Evolutionary conservation across 148 eudicot genomes (phyloP).

Genomic region (Simmondsia chinensis): DNA sequence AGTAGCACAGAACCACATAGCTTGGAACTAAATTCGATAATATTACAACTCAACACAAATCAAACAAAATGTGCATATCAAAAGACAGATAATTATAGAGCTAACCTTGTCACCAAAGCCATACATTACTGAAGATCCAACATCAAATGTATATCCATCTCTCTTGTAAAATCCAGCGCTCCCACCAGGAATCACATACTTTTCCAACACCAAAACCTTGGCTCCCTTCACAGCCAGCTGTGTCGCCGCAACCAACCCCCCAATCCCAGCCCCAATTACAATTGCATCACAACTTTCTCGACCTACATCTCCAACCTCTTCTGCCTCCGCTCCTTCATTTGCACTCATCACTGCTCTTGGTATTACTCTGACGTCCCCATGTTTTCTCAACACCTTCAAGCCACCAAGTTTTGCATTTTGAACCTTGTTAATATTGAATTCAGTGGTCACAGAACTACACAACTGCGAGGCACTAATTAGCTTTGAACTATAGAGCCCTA

Average conservation of each 20-base stretch:
- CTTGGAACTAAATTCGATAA: background rate
- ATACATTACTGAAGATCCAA: slow-evolving; percentile 97
- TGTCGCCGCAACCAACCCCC: slow-evolving; percentile 91
- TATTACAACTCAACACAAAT: background rate
- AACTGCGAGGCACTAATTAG: background rate
- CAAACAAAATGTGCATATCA: background rate
- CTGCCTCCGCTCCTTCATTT: slow-evolving; percentile 21
- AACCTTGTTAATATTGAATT: too few species aligned
- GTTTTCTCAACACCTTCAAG: slow-evolving; percentile 11
- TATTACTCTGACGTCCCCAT: slow-evolving; percentile 7
- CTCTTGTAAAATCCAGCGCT: slow-evolving; percentile 91
- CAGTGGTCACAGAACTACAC: too few species aligned
- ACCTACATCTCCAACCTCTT: slow-evolving; percentile 10
- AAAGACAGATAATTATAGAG: slow-evolving; percentile 4
- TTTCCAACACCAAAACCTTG: slow-evolving; percentile 86
- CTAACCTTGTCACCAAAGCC: slow-evolving; percentile 94
- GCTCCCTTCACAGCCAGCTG: slow-evolving; percentile 98
- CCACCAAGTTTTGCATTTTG: slow-evolving; percentile 11
- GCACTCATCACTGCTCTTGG: slow-evolving; percentile 43
- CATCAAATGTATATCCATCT: slow-evolving; percentile 93
- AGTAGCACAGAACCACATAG: too few species aligned
- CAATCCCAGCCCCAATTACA: slow-evolving; percentile 94
- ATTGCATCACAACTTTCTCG: slow-evolving; percentile 59
- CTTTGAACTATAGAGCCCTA: slow-evolving; percentile 19
- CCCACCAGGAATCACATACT: slow-evolving; percentile 98